Conservation (phyloP, 106 monocot genomes). For the Posidonia australis region DNA sequence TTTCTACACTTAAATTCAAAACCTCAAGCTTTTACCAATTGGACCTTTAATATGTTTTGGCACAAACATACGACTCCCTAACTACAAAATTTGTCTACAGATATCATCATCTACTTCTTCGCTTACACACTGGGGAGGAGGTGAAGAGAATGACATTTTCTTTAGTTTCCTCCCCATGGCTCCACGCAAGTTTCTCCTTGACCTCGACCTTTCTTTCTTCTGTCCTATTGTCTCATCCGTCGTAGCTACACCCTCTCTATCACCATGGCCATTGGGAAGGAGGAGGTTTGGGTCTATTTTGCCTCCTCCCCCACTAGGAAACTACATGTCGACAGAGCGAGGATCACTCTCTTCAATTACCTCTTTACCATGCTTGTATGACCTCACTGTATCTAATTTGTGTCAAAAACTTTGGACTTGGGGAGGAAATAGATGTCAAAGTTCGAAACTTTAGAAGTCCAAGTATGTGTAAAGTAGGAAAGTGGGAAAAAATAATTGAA, state of each 20-base stretch:
- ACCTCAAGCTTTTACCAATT: no score
- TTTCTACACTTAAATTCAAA: no score
- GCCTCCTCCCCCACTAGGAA: constrained; percentile 74
- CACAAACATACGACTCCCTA: no score
- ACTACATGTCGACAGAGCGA: constrained; percentile 61
- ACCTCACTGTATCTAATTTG: no score
- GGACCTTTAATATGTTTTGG: no score
- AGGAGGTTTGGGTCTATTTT: constrained; percentile 59
- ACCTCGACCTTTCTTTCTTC: constrained; percentile 16
- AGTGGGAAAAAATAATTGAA: no score
- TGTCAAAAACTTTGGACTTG: no score
- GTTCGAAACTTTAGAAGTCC: no score
- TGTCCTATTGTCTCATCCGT: constrained; percentile 10
- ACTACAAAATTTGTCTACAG: no score
- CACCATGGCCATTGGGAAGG: constrained; percentile 17
- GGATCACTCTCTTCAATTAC: constrained; percentile 71
- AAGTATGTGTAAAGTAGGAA: no score
- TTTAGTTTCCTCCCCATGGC: constrained; percentile 18
- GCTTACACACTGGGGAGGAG: neutral
- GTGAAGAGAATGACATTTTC: neutral
- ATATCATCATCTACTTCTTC: neutral
- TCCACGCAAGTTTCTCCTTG: constrained; percentile 32
- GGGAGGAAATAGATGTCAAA: no score
- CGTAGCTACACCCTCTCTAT: constrained; percentile 24
- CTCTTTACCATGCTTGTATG: constrained; percentile 53